Percentiles rank a stretch among this genome's conserved stretches.
phyloP scores from a whole-genome alignment of 768 basidiomycete genomes.

The Serendipita vermifera region DNA sequence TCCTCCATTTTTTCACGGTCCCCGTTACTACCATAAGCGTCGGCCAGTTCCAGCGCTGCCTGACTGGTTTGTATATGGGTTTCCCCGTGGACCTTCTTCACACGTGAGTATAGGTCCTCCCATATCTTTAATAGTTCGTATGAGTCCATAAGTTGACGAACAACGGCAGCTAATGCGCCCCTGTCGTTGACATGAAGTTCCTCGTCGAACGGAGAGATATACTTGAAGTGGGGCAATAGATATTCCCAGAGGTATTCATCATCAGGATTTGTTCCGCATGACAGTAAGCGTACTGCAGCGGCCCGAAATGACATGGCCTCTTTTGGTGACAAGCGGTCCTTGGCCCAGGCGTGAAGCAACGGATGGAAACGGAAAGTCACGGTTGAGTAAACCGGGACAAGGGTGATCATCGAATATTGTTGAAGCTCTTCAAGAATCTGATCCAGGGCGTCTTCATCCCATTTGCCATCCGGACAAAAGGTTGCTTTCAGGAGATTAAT shows the following conservation, averaged over 20 bases:
- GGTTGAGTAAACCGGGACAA: not conserved
- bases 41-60: not conserved
- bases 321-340: not conserved
- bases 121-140: too few relatives aligned
- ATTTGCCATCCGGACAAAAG: not conserved
- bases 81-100: too few relatives aligned
- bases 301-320: too few relatives aligned
- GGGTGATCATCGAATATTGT: not conserved
- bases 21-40: not conserved
- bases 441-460: not conserved
- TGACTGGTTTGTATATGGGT: not conserved
- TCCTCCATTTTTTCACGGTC: not conserved
- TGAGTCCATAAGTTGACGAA: too few relatives aligned
- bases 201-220: too few relatives aligned
- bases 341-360: not conserved
- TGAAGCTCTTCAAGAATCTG: not conserved
- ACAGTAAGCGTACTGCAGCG: too few relatives aligned
- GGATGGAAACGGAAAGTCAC: not conserved
- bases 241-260: too few relatives aligned
- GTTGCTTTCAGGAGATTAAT: not conserved
- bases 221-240: too few relatives aligned
- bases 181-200: too few relatives aligned
- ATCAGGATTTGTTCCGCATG: too few relatives aligned
- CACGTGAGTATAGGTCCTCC: too few relatives aligned
- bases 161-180: too few relatives aligned